Evolutionary conservation across 768 basidiomycete species (phyloP).

Genomic region (Kwoniella shandongensis): DNA sequence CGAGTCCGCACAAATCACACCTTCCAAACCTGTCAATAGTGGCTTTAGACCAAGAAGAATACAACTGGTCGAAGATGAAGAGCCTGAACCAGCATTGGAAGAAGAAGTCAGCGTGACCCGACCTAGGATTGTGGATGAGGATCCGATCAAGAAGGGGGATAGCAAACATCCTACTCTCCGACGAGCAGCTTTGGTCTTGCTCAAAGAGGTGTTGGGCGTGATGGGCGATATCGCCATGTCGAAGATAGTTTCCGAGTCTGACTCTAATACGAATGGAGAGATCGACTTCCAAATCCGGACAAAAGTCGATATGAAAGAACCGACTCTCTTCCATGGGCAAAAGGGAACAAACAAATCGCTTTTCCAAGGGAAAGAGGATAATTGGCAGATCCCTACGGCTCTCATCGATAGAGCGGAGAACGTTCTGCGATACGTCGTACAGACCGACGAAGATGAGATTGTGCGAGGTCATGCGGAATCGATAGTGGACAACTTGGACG

Average conservation of each 20-base stretch:
- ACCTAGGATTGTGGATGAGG: slow-evolving; percentile 22
- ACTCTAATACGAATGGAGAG: no score
- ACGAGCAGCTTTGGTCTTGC: slow-evolving; percentile 81
- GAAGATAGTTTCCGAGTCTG: no score
- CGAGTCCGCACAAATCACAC: neutral
- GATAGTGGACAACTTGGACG: slow-evolving; percentile 42
- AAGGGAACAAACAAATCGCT: no score
- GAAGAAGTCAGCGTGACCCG: slow-evolving; percentile 7
- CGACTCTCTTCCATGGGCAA: no score
- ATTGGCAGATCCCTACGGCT: neutral
- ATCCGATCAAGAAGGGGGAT: slow-evolving; percentile 28
- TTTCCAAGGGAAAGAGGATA: no score
- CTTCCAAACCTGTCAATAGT: neutral
- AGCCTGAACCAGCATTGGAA: slow-evolving; percentile 26
- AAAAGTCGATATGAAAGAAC: no score
- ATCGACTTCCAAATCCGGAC: no score
- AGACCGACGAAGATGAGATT: slow-evolving; percentile 69
- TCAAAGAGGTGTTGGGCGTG: slow-evolving; percentile 68
- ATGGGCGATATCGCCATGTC: slow-evolving; percentile 26
- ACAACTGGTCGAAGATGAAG: slow-evolving; percentile 29
- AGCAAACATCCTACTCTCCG: slow-evolving; percentile 75
- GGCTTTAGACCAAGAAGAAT: slow-evolving; percentile 52
- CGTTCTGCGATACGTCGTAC: slow-evolving; percentile 68
- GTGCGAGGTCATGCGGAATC: slow-evolving; percentile 77
- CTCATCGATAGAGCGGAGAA: slow-evolving; percentile 61